Percentiles rank a stretch among this genome's conserved stretches.
These are phyloP conservation scores for Plasmodium malariae DNA, from an alignment of 169 alveolate genomes.

Conservation along the genomic window DNA sequence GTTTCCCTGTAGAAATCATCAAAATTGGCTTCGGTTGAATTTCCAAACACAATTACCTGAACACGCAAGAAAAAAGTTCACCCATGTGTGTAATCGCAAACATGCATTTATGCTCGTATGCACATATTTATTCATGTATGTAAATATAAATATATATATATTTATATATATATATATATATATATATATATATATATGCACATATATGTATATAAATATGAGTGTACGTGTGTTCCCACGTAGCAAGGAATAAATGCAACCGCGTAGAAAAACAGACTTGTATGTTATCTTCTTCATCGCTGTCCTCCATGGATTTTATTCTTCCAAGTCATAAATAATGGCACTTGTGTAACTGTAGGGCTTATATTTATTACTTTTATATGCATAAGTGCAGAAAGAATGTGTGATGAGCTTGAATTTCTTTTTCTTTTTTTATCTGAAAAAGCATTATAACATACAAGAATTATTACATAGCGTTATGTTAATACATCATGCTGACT, in stretches of 20 bases:
- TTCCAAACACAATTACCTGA: conserved; percentile 72
- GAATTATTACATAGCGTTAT: no score
- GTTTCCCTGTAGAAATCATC: conserved; percentile 68
- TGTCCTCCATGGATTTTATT: conserved; percentile 46
- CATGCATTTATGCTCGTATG: no score
- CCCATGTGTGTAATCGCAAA: not conserved
- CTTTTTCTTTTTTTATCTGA: not conserved
- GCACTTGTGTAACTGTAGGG: not conserved
- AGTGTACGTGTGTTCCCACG: not conserved
- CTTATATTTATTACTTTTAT: not conserved
- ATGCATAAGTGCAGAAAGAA: not conserved
- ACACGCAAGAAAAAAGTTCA: not conserved
- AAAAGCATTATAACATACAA: no score
- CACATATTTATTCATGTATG: not conserved
- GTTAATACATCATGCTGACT: no score
- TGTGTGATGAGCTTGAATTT: not conserved
- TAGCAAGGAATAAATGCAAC: not conserved
- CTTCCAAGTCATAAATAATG: not conserved
- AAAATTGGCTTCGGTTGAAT: conserved; percentile 67
- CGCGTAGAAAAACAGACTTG: conserved; percentile 42
- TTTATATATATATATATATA: not conserved
- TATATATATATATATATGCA: not conserved
- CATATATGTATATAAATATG: not conserved
- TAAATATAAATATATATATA: no score
- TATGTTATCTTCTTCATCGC: conserved; percentile 57